Evolutionary conservation across 2,329 filamentous ascomycete genomes (phyloP).

Genomic region (Trichoderma arundinaceum): DNA sequence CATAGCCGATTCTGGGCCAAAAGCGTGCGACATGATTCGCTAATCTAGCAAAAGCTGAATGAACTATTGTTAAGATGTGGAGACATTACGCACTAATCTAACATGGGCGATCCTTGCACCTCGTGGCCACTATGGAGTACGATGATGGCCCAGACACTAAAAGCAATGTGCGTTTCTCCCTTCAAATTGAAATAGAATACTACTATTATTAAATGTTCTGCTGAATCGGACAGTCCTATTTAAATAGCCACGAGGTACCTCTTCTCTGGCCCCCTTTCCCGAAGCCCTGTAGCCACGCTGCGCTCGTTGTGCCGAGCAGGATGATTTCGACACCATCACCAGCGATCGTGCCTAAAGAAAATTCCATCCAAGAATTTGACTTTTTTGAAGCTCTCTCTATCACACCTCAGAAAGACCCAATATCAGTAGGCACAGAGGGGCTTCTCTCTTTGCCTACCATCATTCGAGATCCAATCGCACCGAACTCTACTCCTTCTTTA

Average conservation of each 20-base stretch:
- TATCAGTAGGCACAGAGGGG: not conserved
- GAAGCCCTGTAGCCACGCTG: not conserved
- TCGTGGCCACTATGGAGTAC: slow-evolving; percentile 20
- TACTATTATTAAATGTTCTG: not conserved
- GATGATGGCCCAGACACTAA: slow-evolving; percentile 5
- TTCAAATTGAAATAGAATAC: not conserved
- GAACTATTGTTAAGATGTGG: slow-evolving; percentile 19
- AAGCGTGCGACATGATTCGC: not conserved
- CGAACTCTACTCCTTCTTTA: not conserved
- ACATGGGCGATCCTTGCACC: slow-evolving; percentile 18
- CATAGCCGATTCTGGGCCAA: slow-evolving; percentile 1
- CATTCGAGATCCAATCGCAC: slow-evolving; percentile 2
- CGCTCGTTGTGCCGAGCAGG: not conserved
- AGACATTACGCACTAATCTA: not conserved
- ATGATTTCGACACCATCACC: slow-evolving; percentile 11
- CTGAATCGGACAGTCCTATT: not conserved
- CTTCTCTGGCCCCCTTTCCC: not conserved
- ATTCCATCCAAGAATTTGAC: slow-evolving; percentile 12
- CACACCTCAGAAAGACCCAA: slow-evolving; percentile 22
- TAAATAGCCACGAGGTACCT: slow-evolving; percentile 6
- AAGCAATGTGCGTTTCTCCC: not conserved
- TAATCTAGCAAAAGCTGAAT: slow-evolving; percentile 21
- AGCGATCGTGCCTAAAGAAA: slow-evolving; percentile 7
- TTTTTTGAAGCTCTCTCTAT: slow-evolving; percentile 27
- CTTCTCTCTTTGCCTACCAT: not conserved